Base-by-base conservation (phyloP, 1,284 basidiomycete species). In the Schizophyllum amplum region DNA sequence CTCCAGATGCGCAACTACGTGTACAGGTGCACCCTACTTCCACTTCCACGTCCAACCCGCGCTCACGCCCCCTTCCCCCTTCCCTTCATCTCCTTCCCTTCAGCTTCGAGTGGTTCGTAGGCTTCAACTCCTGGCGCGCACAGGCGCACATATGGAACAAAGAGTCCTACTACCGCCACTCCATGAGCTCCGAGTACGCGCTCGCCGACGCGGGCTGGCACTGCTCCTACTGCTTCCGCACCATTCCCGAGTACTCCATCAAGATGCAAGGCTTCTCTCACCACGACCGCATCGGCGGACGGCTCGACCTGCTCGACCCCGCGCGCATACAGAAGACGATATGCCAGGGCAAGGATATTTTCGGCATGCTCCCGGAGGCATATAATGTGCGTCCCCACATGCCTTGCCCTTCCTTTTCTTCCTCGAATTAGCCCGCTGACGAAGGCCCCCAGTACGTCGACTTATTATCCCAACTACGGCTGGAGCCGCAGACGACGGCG, bases 251-350 rank as follows among this genome's bases (percentile, higher is more conserved):
- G 65, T 86, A 83, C 58, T 68, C 76, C 15, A 72, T 77, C 64
- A 86, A 86, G 70, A 86, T 86, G 82, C 70, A 68, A 64, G 78
- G 83, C 1, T 86, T 82, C 68, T 85, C 82, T 5, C 85, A 87
- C 71, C 74, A 80, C 21, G 84, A 87, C 60, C 78, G 84, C 24
- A 78, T 87, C 22, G 82, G 79, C 26, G 80, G 77, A n/a, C 70
- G 79, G n/a, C 64, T 72, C 33, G 68, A 75, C 17, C 70, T 84
- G 1, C 71, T 86, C 25, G 71, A 79, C 21, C 79, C 79, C 0
- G 66, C 69, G 25, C 68, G 76, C 52, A 85, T 88, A 47, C 83
- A 86, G 63, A 67, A 78, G 42, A 79, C 75, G 7, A 81, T 87
- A 53, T 87, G 85, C 63, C 67, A 69, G 47, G 84, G 84, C 5